Base-by-base conservation (phyloP, 2,329 filamentous ascomycete species). In the Leptographium lundbergii region DNA sequence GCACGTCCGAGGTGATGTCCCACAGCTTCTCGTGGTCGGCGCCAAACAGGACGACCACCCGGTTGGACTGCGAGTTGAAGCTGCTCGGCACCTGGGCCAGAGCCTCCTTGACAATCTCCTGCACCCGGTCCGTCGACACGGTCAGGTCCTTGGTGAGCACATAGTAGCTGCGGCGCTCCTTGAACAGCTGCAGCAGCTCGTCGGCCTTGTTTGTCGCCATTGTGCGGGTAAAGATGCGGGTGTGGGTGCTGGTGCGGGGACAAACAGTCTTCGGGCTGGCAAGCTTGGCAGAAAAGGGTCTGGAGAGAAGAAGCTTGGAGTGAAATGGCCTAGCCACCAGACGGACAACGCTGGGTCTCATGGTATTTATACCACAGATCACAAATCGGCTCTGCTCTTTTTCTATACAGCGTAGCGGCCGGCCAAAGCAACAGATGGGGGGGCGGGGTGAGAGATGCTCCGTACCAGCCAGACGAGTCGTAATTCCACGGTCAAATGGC, bases 21-120 rank as follows among this genome's bases (percentile, higher is more conserved):
- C 91, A 96, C 66, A 95, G 83, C 75, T 88, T 87, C 67, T 91
- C 85, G 77, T 96, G 91, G 72, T 96, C 88, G 62, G 81, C 81
- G 67, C 87, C 86, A 68, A 94, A 79, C 58, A 96, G 82, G 57
- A 96, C 81, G 54, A 95, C 81, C 60, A 87, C 75, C 61, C 91
- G 86, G 65, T 88, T 87, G 65, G 84, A 84, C 77, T 96, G 91
- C 50, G 84, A 88, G 83, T 96, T 96, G 85, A 96, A 96, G 64
- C 86, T 84, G 57, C 82, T 87, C 50, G 91, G 91, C 1, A 86
- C 79, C 71, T 90, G 78, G 61, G 82, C 76, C 65, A 94, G 76
- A 58, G 83, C 77, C 65, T 82, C 71, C 70, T 78, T 74, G 70
- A 85, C 79, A 68, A 91, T 81, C 66, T 87, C 81, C 67, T 81